Base-by-base conservation (phyloP, 148 eudicot species). In the Vaccinium vitisidaea region DNA sequence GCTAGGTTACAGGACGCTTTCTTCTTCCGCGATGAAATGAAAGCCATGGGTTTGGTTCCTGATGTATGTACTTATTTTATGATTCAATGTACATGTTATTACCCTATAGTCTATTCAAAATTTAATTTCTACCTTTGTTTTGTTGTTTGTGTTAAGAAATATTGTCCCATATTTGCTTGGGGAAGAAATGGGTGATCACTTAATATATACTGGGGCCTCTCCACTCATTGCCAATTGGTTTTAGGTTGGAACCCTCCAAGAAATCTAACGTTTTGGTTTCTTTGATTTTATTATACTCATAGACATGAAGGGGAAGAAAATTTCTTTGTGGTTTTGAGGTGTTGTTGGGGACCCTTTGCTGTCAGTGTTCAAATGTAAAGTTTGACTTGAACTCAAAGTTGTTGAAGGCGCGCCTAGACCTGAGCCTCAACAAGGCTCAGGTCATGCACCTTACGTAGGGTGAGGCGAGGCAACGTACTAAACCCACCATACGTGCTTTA, bases 11-110 rank as follows among this genome's bases (percentile, higher is more conserved):
- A 94, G 84, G 99, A 96, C 56, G 94, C 98, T 52, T 91, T 96
- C 89, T 96, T 90, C 91, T 96, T 94, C 86, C 90, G 90, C 30
- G 94, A 93, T 82, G 91, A 94, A 82, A 96, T 96, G 99, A 93
- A 87, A 84, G 78, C 95, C 83, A 92, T 92, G 95, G 99, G 99
- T 67, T 92, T 96, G 93, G 89, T 91, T 82, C 98, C 99, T 87
- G 98, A 96, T 93, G 99, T 96, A 94, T 84, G 94, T 90, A 58
- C 11, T n/a, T 15, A 1, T 11, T 21, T 39, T 65, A 25, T 54
- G 9, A 21, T 52, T 1, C 32, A 4, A 25, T 80, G 21, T 61
- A 11, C 1, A 55, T 79, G 39, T 30, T 30, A 15, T 79, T 55
- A 15, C 6, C 8, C 23, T 55, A 14, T 55, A 15, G 2, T 16